Conservation (phyloP, 2,329 filamentous ascomycete species). For the Hypoxylon sp. region DNA sequence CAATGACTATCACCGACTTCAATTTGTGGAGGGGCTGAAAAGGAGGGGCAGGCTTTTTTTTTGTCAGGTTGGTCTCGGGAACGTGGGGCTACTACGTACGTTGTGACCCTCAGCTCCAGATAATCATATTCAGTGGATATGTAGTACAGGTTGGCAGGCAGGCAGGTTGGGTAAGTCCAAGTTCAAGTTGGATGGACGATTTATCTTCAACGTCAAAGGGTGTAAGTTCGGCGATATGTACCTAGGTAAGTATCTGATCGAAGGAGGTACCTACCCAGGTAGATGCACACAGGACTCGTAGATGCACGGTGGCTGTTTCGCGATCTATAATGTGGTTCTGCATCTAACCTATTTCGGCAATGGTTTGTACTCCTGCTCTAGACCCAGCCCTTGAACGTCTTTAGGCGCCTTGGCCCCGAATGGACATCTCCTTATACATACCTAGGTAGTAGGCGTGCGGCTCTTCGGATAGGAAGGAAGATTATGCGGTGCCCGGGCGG, state of each 20-base stretch:
- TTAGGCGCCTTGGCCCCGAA: neutral
- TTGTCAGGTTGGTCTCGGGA: slow-evolving; percentile 25
- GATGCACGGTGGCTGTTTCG: neutral
- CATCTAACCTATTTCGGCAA: slow-evolving; percentile 17
- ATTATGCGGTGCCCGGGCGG: too few species aligned
- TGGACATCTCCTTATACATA: neutral
- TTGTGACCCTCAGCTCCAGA: neutral
- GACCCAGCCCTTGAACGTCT: neutral
- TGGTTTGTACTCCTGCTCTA: neutral
- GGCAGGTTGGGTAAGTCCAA: slow-evolving; percentile 9
- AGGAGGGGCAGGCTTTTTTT: slow-evolving; percentile 22
- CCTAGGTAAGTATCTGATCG: too few species aligned
- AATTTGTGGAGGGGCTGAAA: slow-evolving; percentile 25
- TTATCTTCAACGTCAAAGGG: too few species aligned
- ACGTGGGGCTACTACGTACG: slow-evolving; percentile 34
- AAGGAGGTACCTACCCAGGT: too few species aligned
- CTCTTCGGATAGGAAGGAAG: slow-evolving; percentile 13
- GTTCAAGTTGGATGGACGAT: neutral
- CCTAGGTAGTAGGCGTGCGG: too few species aligned
- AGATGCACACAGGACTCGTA: neutral
- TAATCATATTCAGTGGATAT: too few species aligned
- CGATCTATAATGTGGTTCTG: neutral
- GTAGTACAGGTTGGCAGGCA: too few species aligned
- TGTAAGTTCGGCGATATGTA: too few species aligned
- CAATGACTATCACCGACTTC: slow-evolving; percentile 18